Percentiles rank a stretch among this genome's conserved stretches.
These are phyloP conservation scores for Rosa lucieae DNA, from an alignment of 306 rosid species.

Conservation along the genomic window DNA sequence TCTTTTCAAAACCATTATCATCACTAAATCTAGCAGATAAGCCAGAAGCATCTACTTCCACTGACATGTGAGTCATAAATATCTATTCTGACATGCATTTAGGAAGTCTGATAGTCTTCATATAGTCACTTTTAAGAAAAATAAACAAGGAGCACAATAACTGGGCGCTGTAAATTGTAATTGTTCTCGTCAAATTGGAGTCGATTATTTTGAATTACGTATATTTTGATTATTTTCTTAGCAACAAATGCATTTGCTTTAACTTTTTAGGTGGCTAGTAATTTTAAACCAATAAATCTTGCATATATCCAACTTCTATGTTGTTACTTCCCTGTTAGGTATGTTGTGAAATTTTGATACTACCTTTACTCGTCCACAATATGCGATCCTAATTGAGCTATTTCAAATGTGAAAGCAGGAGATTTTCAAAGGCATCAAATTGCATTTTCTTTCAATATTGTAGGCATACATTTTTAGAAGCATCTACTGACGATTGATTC, in stretches of 20 bases:
- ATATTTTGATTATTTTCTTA: no score
- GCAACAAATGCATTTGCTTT: no score
- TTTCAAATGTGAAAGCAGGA: neutral
- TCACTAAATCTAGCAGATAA: conserved; percentile 18
- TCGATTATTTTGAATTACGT: no score
- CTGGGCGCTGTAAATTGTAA: neutral
- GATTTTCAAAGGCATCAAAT: neutral
- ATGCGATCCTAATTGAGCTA: neutral
- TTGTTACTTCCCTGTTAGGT: neutral
- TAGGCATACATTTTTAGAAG: no score
- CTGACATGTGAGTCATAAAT: neutral
- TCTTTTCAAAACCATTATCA: conserved; percentile 20
- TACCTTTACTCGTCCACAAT: neutral
- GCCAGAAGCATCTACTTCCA: neutral
- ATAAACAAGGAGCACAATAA: neutral
- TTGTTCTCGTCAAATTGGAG: neutral
- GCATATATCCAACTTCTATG: no score
- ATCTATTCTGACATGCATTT: neutral
- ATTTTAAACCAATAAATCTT: neutral
- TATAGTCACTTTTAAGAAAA: neutral
- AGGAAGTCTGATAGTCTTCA: neutral
- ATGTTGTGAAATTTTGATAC: neutral
- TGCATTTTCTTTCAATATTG: neutral
- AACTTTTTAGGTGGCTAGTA: neutral
- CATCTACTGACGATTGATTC: no score